A percentile compares a stretch with the other conserved stretches of the same genome.
Evolutionary conservation across 768 basidiomycete genomes (phyloP).

Genomic region (Neoboletus brunneissimus): DNA sequence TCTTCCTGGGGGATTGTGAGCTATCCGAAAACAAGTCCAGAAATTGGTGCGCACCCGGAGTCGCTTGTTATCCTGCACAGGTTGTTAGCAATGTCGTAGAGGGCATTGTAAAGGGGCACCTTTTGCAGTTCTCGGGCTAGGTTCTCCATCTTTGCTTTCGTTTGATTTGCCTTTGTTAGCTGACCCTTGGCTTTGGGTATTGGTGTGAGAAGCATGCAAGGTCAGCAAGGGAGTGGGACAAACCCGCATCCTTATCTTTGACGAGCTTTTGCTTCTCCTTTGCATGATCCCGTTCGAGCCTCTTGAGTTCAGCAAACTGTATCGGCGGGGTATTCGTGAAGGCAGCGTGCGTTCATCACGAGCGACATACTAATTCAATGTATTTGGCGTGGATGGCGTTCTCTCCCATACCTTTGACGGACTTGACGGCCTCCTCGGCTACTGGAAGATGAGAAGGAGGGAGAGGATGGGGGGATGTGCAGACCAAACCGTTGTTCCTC

Average conservation of each 20-base stretch:
- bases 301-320: conserved; percentile 86
- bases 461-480: conserved; percentile 23
- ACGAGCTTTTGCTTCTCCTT: conserved; percentile 89
- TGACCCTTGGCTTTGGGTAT: conserved; percentile 66
- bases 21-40: conserved; percentile 10
- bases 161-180: conserved; percentile 83
- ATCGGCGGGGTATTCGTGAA: conserved; percentile 25
- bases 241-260: conserved; percentile 90
- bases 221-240: conserved; percentile 17
- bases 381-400: conserved; percentile 84
- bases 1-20: conserved; percentile 60
- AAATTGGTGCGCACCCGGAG: conserved; percentile 58
- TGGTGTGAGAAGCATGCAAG: conserved; percentile 15
- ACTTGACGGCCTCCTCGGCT: conserved; percentile 89
- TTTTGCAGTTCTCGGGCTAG: conserved; percentile 87
- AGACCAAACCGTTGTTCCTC: conserved; percentile 76
- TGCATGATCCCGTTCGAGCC: conserved; percentile 82
- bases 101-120: conserved; percentile 38
- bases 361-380: conserved; percentile 71
- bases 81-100: conserved; percentile 17
- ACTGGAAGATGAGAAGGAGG: conserved; percentile 14
- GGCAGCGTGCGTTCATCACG: conserved; percentile 16
- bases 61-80: conserved; percentile 78
- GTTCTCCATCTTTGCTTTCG: conserved; percentile 87
- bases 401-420: conserved; percentile 79